Evolutionary conservation across 345 rosid genomes (phyloP).

Genomic region (Ceriops zippeliana): DNA sequence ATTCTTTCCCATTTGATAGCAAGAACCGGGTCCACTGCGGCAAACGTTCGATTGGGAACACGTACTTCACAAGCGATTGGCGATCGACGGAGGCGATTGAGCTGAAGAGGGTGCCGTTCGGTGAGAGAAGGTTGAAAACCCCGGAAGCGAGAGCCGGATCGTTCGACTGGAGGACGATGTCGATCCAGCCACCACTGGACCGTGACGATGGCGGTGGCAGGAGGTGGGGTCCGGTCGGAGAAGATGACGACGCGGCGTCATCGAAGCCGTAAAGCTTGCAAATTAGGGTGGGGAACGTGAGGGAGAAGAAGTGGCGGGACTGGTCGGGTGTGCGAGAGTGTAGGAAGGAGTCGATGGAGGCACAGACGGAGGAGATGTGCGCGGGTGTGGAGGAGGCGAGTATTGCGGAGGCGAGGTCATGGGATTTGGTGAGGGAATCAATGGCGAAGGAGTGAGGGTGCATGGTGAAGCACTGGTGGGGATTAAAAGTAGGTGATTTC

Average conservation of each 20-base stretch:
- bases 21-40: slow-evolving; percentile 69
- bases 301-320: slow-evolving; percentile 86
- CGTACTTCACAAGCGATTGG: slow-evolving; percentile 62
- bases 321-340: slow-evolving; percentile 72
- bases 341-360: slow-evolving; percentile 58
- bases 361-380: slow-evolving; percentile 58
- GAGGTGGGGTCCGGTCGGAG: slow-evolving; percentile 9
- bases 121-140: slow-evolving; percentile 57
- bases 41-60: slow-evolving; percentile 73
- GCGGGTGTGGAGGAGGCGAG: slow-evolving; percentile 55
- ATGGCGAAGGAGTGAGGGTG: slow-evolving; percentile 68
- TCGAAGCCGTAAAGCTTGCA: slow-evolving; percentile 81
- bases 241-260: slow-evolving; percentile 34
- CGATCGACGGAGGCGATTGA: slow-evolving; percentile 72
- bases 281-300: slow-evolving; percentile 74
- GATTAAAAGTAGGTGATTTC: background rate
- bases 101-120: slow-evolving; percentile 51
- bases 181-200: slow-evolving; percentile 26
- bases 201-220: background rate
- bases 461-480: slow-evolving; percentile 34
- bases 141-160: slow-evolving; percentile 45
- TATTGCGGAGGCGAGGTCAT: slow-evolving; percentile 60
- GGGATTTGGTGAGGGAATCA: slow-evolving; percentile 65
- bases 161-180: slow-evolving; percentile 41
- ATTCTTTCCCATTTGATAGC: slow-evolving; percentile 49